Conservation (phyloP, 306 rosid genomes). For the Benincasa hispida region DNA sequence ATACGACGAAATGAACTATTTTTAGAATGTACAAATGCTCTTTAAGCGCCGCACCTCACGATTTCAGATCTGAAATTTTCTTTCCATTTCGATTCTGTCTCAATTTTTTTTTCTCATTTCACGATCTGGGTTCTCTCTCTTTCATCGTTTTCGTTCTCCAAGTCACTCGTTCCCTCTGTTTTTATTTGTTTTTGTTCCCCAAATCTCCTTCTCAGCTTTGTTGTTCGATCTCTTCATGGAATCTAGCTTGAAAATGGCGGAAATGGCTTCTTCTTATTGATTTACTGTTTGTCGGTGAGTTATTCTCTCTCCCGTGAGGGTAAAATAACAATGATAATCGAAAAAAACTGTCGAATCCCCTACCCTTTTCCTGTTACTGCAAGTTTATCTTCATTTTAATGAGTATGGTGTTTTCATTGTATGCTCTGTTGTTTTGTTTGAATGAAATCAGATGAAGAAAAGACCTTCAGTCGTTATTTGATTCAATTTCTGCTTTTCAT, state of each 20-base stretch:
- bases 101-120: not conserved
- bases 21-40: not conserved
- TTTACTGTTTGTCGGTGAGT: not conserved
- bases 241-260: not conserved
- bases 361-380: not conserved
- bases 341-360: not conserved
- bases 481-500: not conserved
- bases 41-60: slow-evolving; percentile 1
- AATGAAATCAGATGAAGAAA: not conserved
- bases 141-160: not conserved
- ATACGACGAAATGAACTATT: not conserved
- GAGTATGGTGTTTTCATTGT: not conserved
- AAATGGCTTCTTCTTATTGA: not conserved
- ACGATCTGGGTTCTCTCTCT: not conserved
- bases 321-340: not conserved
- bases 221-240: not conserved
- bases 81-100: not conserved
- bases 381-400: not conserved
- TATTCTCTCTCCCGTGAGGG: not conserved
- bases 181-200: not conserved
- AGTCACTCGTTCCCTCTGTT: not conserved
- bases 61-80: slow-evolving; percentile 3
- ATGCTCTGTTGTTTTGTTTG: not conserved
- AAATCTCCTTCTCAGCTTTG: not conserved
- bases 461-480: not conserved